These are phyloP conservation scores for Rhizopogon vesiculosus DNA, from an alignment of 768 basidiomycete genomes.

Conservation along the genomic window DNA sequence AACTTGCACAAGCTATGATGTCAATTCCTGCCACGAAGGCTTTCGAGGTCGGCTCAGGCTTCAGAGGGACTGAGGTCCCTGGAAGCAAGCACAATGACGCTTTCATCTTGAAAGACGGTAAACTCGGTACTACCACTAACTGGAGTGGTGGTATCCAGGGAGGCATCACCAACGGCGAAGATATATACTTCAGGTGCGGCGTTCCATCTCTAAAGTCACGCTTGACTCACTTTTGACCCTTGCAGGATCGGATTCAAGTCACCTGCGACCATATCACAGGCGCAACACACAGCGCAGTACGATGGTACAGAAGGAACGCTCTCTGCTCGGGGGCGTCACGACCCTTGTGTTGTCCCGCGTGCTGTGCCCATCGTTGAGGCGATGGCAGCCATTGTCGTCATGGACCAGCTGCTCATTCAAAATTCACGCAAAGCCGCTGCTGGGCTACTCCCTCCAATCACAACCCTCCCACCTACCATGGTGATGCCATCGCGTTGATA, in stretches of 20 bases:
- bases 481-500: slow-evolving; percentile 48
- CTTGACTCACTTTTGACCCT: slow-evolving; percentile 6
- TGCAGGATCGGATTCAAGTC: slow-evolving; percentile 93
- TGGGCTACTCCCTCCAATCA: slow-evolving; percentile 74
- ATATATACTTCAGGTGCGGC: slow-evolving; percentile 90
- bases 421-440: slow-evolving; percentile 75
- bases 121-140: slow-evolving; percentile 82
- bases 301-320: slow-evolving; percentile 86
- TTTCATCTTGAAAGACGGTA: slow-evolving; percentile 68
- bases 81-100: slow-evolving; percentile 93
- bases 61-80: slow-evolving; percentile 89
- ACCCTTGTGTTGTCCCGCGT: slow-evolving; percentile 95
- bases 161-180: slow-evolving; percentile 95
- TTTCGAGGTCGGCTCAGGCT: slow-evolving; percentile 97
- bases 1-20: slow-evolving; percentile 95
- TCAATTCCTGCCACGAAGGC: slow-evolving; percentile 98
- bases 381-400: slow-evolving; percentile 93
- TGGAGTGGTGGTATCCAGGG: slow-evolving; percentile 98
- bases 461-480: slow-evolving; percentile 93
- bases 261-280: slow-evolving; percentile 94
- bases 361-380: slow-evolving; percentile 98
- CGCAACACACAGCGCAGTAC: slow-evolving; percentile 88
- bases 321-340: slow-evolving; percentile 91
- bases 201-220: background rate
- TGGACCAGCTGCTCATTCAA: slow-evolving; percentile 91